Evolutionary conservation across 2,329 filamentous ascomycete genomes (phyloP), one percentile per base, ranked within the genome.

Genomic region (Alternaria gaisen): DNA sequence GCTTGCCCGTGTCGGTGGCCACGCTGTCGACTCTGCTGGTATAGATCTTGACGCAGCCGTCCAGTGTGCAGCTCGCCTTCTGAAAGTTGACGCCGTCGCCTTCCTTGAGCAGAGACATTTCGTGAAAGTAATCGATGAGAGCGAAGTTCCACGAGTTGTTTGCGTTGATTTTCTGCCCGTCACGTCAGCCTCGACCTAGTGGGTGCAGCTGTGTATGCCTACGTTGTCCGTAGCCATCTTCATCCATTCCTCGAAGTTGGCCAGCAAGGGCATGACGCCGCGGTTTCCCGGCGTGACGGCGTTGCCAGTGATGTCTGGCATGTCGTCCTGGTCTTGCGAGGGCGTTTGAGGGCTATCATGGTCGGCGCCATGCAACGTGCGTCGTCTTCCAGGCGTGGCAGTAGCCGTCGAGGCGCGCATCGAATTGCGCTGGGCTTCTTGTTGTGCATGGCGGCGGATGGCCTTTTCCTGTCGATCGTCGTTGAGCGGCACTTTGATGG

Each of bases 201-300:
- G 30, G 4, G 20, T 16, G 20, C n/a, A 12, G 18, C 14, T 5
- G 4, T 16, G 41, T 14, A 22, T 46, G 56, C 65, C 51, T 72
- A 79, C 77, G 73, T 99, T 99, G 83, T 99, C 95, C 16, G 95
- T 98, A 2, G 95, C 95, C 93, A 99, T 97, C 85, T 98, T 99
- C 93, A 99, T 98, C 95, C 94, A 98, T 78, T 99, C 95, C 79
- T 99, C 95, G 72, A 98, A 99, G 80, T 99, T 99, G 74, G 95
- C 95, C 56, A 99, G 84, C 71, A 99, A 91, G 1, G 95, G 95
- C 28, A 97, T 70, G 34, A 73, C 92, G 63, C 94, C 92, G 63
- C 94, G 91, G 85, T 97, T 97, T 90, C 97, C 94, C 55, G 94
- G 95, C 61, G 95, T 97, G 55, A 97, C 91, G 38, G 91, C 92